A percentile compares a stretch with the other conserved stretches of the same genome.
phyloP scores from a whole-genome alignment of 2,329 filamentous ascomycete species.

The Fusarium floridanum region DNA sequence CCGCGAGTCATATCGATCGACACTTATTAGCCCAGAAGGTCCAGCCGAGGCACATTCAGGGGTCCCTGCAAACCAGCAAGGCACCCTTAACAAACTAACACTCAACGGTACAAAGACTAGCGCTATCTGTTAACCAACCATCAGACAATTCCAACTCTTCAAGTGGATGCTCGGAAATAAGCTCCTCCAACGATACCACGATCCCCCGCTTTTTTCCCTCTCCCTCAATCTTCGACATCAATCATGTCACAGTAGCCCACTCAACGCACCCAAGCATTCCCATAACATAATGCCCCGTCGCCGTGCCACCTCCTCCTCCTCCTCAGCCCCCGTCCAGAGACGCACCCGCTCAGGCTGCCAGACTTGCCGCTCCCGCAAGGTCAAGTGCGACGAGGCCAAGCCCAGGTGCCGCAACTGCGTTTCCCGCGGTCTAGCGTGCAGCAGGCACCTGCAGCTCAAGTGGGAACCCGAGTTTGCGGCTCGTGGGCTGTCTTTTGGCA shows the following conservation, averaged over 20 bases:
- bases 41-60: constrained; percentile 23
- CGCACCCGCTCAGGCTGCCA: constrained; percentile 41
- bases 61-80: not conserved
- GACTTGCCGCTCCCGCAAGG: constrained; percentile 41
- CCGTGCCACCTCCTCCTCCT: constrained; percentile 18
- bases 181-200: not conserved
- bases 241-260: not conserved
- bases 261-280: not conserved
- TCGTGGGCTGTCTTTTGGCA: constrained; percentile 45
- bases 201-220: constrained; percentile 35
- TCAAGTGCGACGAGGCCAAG: constrained; percentile 43
- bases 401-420: constrained; percentile 37
- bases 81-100: not conserved
- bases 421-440: constrained; percentile 29
- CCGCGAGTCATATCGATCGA: not conserved
- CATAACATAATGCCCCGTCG: constrained; percentile 34
- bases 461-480: constrained; percentile 48
- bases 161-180: constrained; percentile 25
- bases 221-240: not conserved
- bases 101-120: not conserved
- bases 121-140: not conserved
- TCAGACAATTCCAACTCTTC: constrained; percentile 21
- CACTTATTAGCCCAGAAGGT: constrained; percentile 22
- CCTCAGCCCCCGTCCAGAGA: constrained; percentile 26
- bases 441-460: constrained; percentile 38